phyloP scores from a whole-genome alignment of 345 rosid genomes.

The Adansonia digitata region DNA sequence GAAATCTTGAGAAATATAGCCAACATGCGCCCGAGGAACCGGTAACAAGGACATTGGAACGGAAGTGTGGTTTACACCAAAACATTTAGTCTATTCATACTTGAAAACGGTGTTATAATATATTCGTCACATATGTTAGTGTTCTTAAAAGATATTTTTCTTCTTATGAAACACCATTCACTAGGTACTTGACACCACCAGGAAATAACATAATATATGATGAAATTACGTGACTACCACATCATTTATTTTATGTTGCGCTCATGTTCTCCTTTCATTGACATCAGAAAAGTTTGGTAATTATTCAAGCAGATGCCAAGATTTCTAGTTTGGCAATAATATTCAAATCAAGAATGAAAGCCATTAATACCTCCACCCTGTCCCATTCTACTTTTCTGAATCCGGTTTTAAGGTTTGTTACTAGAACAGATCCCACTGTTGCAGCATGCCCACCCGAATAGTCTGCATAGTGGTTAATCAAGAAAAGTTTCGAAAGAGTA shows the following conservation, averaged over 20 bases:
- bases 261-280: background rate
- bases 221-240: background rate
- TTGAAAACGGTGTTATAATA: background rate
- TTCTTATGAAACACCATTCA: background rate
- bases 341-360: slow-evolving; percentile 6
- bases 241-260: background rate
- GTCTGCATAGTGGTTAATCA: slow-evolving; percentile 32
- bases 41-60: background rate
- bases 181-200: background rate
- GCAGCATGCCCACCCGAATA: slow-evolving; percentile 72
- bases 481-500: slow-evolving; percentile 3
- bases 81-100: background rate
- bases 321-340: background rate
- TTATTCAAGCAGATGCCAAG: background rate
- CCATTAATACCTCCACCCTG: slow-evolving; percentile 62
- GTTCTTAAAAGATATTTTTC: background rate
- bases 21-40: background rate
- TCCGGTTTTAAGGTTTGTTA: slow-evolving; percentile 71
- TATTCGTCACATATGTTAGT: background rate
- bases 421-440: slow-evolving; percentile 78
- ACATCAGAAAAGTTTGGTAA: background rate
- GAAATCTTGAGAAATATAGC: background rate
- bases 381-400: slow-evolving; percentile 67
- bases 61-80: background rate
- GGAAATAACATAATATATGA: background rate